These are phyloP conservation scores for Candida pseudoglaebosa DNA, from an alignment of 805 yeast species.

Conservation along the genomic window DNA sequence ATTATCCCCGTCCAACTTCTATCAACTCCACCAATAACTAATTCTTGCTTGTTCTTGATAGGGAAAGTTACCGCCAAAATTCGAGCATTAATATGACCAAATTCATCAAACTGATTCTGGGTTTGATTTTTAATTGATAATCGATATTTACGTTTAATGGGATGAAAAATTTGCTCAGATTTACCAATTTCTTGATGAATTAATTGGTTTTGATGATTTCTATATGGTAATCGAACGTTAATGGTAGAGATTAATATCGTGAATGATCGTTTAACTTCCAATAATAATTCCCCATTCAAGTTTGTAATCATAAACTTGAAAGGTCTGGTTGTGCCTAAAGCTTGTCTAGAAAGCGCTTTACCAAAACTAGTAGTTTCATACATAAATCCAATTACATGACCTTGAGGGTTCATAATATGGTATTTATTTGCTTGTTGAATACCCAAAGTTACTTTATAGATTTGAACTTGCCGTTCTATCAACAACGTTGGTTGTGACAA, in stretches of 20 bases:
- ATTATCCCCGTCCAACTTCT: slow-evolving; percentile 95
- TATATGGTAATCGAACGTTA: slow-evolving; percentile 61
- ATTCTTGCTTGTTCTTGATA: slow-evolving; percentile 53
- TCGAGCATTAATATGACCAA: slow-evolving; percentile 83
- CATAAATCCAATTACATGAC: slow-evolving; percentile 75
- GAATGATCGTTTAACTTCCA: slow-evolving; percentile 77
- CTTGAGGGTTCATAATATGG: slow-evolving; percentile 65
- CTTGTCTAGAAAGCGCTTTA: slow-evolving; percentile 71
- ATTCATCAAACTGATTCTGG: slow-evolving; percentile 57
- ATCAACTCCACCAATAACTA: slow-evolving; percentile 71
- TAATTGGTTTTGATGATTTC: slow-evolving; percentile 28
- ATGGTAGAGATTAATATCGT: slow-evolving; percentile 86
- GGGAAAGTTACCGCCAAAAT: slow-evolving; percentile 86
- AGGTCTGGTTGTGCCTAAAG: slow-evolving; percentile 83
- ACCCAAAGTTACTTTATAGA: slow-evolving; percentile 81
- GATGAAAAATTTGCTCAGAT: slow-evolving; percentile 88
- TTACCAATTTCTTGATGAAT: slow-evolving; percentile 66
- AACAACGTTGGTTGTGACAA: slow-evolving; percentile 4
- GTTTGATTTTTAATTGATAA: slow-evolving; percentile 51
- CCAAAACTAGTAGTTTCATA: slow-evolving; percentile 74
- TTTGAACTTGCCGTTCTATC: slow-evolving; percentile 56
- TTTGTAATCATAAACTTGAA: slow-evolving; percentile 73
- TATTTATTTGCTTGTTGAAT: slow-evolving; percentile 89
- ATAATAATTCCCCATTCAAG: slow-evolving; percentile 51
- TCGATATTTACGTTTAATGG: slow-evolving; percentile 87